These are phyloP conservation scores for Ophiostoma perfectum DNA, from an alignment of 2,329 filamentous ascomycete genomes.

Conservation along the genomic window DNA sequence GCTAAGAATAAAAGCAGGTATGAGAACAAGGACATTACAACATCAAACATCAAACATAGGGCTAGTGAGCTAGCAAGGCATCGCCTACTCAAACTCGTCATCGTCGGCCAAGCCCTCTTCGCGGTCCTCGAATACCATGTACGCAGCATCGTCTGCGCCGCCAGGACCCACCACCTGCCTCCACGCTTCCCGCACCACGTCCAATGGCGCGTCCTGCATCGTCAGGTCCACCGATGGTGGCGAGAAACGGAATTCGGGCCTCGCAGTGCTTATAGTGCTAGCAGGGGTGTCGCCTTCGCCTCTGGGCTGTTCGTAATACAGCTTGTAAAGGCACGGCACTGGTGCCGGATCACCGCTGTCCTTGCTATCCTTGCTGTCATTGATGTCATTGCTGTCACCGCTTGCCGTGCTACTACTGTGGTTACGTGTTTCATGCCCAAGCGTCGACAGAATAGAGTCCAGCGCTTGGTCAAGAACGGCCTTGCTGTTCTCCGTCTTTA, in stretches of 20 bases:
- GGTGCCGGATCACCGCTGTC: background rate
- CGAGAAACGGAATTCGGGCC: constrained; percentile 50
- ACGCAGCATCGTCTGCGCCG: constrained; percentile 43
- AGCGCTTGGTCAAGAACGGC: constrained; percentile 40
- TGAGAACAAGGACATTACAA: background rate
- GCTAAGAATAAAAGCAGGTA: background rate
- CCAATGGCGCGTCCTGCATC: constrained; percentile 66
- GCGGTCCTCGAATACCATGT: constrained; percentile 74
- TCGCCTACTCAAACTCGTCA: constrained; percentile 18
- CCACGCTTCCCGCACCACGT: constrained; percentile 67
- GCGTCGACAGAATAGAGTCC: constrained; percentile 35
- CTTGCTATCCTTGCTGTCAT: background rate
- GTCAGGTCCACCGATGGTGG: constrained; percentile 59
- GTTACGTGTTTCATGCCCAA: constrained; percentile 28
- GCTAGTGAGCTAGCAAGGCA: background rate
- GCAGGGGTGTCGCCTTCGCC: constrained; percentile 19
- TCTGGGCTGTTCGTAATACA: constrained; percentile 52
- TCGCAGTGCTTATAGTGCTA: no score
- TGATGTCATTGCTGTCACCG: background rate
- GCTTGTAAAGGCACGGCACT: constrained; percentile 40
- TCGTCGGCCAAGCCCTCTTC: constrained; percentile 56
- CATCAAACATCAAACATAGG: constrained; percentile 2
- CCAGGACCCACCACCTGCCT: constrained; percentile 51
- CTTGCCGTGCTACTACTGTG: no score
- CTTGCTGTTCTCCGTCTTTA: constrained; percentile 36